These are phyloP conservation scores for Viola odorata DNA, from an alignment of 345 rosid genomes.

Conservation along the genomic window DNA sequence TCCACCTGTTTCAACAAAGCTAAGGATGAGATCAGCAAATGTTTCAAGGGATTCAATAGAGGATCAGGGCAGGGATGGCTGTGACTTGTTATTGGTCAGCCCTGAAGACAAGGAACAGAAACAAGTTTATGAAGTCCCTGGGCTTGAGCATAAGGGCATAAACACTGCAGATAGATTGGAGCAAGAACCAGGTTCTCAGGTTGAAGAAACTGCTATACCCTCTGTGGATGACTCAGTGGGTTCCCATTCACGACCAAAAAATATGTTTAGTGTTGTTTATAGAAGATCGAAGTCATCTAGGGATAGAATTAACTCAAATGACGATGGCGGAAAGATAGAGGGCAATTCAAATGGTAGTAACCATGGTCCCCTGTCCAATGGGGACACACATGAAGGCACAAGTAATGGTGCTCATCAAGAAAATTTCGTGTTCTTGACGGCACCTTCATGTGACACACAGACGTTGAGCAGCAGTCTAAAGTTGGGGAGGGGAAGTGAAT, in stretches of 20 bases:
- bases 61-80: conserved; percentile 28
- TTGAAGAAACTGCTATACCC: conserved; percentile 25
- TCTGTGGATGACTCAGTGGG: conserved; percentile 27
- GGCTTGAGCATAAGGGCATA: conserved; percentile 21
- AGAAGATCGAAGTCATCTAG: conserved; percentile 59
- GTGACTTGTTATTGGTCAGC: conserved; percentile 25
- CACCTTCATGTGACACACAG: conserved; percentile 26
- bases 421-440: conserved; percentile 32
- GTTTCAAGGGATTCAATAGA: conserved; percentile 28
- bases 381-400: conserved; percentile 34
- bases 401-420: conserved; percentile 31
- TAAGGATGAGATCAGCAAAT: conserved; percentile 38
- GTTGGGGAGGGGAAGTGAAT: conserved; percentile 28
- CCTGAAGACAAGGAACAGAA: conserved; percentile 28
- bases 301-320: conserved; percentile 34
- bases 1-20: conserved; percentile 38
- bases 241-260: conserved; percentile 40
- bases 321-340: conserved; percentile 38
- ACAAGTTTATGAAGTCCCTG: conserved; percentile 27
- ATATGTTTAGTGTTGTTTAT: conserved; percentile 72
- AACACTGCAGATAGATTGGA: conserved; percentile 26
- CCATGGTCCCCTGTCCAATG: conserved; percentile 27
- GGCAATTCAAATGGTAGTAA: conserved; percentile 36
- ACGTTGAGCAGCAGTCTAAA: conserved; percentile 14
- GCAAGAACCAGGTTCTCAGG: conserved; percentile 29